phyloP scores from a whole-genome alignment of 768 basidiomycete species.

The Trametes cubensis region DNA sequence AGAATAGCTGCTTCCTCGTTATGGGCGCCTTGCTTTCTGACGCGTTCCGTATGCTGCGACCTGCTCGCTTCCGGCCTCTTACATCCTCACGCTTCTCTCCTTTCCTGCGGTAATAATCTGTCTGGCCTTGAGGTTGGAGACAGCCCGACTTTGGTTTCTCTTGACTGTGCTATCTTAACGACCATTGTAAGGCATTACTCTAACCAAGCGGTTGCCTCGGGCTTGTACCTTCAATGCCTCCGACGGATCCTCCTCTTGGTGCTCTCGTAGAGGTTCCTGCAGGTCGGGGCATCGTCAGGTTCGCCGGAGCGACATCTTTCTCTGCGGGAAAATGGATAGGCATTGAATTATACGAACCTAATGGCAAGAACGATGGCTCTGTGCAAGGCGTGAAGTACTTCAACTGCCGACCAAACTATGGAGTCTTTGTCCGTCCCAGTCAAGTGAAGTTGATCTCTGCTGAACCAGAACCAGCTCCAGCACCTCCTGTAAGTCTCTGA shows the following conservation, averaged over 20 bases:
- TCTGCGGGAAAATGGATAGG: conserved; percentile 94
- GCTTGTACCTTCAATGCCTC: conserved; percentile 33
- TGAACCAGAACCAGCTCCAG: conserved; percentile 25
- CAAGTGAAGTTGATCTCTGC: conserved; percentile 65
- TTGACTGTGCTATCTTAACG: not conserved
- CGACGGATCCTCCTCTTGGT: conserved; percentile 55
- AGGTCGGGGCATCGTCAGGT: conserved; percentile 85
- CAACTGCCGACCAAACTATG: conserved; percentile 70
- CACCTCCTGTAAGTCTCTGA: conserved; percentile 19
- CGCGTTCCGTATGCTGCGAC: conserved; percentile 12
- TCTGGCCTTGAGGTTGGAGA: too few relatives aligned
- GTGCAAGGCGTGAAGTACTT: conserved; percentile 85
- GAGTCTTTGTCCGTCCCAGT: conserved; percentile 87
- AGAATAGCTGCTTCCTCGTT: not conserved
- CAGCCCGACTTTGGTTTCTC: not conserved
- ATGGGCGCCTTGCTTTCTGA: not conserved
- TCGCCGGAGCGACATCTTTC: conserved; percentile 82
- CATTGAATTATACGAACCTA: conserved; percentile 78
- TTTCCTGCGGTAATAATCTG: not conserved
- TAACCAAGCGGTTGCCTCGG: not conserved
- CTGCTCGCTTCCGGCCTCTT: not conserved
- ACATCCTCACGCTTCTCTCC: not conserved
- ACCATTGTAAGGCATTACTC: not conserved
- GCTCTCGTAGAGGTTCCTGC: conserved; percentile 79
- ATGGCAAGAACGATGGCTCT: conserved; percentile 95